Evolutionary conservation across 2,329 filamentous ascomycete genomes (phyloP).

Genomic region (Neurospora sp.): DNA sequence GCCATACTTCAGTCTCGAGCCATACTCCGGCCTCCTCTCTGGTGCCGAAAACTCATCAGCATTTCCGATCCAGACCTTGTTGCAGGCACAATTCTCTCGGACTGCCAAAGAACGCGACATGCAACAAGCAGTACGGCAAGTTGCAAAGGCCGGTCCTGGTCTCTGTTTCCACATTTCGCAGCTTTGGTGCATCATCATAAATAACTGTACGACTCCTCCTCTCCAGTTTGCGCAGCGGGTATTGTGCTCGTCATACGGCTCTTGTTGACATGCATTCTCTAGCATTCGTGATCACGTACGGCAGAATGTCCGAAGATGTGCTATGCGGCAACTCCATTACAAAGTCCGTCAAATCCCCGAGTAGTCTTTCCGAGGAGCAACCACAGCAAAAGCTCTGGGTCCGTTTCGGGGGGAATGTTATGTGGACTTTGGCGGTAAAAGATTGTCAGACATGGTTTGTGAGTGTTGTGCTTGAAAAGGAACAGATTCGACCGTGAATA

Average conservation of each 20-base stretch:
- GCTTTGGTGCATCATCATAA: slow-evolving; percentile 36
- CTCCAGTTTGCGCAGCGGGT: background rate
- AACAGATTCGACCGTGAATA: too few relatives aligned
- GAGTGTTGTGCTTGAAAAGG: slow-evolving; percentile 16
- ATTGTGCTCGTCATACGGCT: too few relatives aligned
- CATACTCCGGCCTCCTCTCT: slow-evolving; percentile 29
- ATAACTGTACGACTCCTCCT: slow-evolving; percentile 25
- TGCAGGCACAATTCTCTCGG: slow-evolving; percentile 34
- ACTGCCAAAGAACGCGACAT: slow-evolving; percentile 31
- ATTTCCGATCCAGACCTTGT: slow-evolving; percentile 33
- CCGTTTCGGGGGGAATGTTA: slow-evolving; percentile 23
- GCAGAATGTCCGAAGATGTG: slow-evolving; percentile 24
- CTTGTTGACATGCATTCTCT: background rate
- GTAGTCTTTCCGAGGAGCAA: slow-evolving; percentile 8
- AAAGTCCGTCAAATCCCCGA: slow-evolving; percentile 22
- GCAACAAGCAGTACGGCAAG: slow-evolving; percentile 35
- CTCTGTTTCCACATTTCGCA: slow-evolving; percentile 39
- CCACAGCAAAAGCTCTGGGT: slow-evolving; percentile 24
- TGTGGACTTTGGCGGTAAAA: slow-evolving; percentile 29
- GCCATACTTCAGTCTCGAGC: slow-evolving; percentile 37
- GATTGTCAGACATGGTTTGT: slow-evolving; percentile 38
- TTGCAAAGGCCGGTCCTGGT: slow-evolving; percentile 24
- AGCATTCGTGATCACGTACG: slow-evolving; percentile 32
- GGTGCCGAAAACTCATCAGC: slow-evolving; percentile 20
- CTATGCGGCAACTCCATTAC: slow-evolving; percentile 26